phyloP scores from a whole-genome alignment of 2,329 filamentous ascomycete genomes.

The Colletotrichum limetticola region DNA sequence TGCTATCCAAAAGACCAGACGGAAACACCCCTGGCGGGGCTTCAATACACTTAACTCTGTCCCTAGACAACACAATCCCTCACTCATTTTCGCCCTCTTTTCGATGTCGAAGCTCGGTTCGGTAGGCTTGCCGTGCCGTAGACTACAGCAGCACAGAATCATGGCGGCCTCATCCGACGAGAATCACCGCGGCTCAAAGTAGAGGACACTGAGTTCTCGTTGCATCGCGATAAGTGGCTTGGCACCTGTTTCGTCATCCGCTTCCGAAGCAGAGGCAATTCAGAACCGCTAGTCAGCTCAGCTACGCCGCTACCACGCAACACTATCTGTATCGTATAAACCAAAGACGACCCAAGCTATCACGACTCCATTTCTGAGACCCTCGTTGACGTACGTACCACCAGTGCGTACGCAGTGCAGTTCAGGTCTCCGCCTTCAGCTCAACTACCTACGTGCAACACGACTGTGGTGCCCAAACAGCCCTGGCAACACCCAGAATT shows the following conservation, averaged over 20 bases:
- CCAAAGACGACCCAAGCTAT: neutral
- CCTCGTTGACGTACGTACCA: conserved; percentile 8
- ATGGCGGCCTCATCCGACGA: neutral
- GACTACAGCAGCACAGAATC: neutral
- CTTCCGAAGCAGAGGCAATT: neutral
- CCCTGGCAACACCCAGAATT: neutral
- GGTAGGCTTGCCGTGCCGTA: neutral
- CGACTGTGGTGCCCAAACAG: neutral
- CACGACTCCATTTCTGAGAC: neutral
- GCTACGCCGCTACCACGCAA: neutral
- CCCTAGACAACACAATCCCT: conserved; percentile 9
- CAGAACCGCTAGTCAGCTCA: neutral
- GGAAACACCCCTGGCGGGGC: conserved; percentile 29
- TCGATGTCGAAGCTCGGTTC: neutral
- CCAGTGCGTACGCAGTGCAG: neutral
- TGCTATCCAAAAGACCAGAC: conserved; percentile 28
- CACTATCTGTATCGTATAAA: neutral
- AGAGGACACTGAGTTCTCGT: neutral
- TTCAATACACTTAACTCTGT: neutral
- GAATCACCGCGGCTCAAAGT: neutral
- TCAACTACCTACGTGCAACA: neutral
- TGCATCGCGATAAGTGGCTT: conserved; percentile 8
- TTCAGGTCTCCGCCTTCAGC: neutral
- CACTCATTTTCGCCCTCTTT: neutral
- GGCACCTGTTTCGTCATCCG: conserved; percentile 2